phyloP scores from a whole-genome alignment of 179 eudicot genomes.

The Amaranthus tricolor region DNA sequence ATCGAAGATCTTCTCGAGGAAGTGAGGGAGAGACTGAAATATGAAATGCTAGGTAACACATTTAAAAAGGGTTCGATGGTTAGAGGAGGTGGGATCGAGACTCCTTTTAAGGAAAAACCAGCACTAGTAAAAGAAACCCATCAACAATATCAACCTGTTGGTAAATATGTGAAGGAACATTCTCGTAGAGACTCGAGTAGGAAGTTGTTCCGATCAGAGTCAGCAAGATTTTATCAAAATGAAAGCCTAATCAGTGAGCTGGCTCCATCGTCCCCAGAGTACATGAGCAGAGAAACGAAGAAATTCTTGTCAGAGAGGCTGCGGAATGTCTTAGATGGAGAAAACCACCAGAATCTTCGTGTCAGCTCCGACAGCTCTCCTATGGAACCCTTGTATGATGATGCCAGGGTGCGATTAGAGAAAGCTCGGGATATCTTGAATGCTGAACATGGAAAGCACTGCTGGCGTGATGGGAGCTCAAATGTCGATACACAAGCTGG shows the following conservation, averaged over 20 bases:
- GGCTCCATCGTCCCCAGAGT: slow-evolving; percentile 63
- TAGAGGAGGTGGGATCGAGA: slow-evolving; percentile 86
- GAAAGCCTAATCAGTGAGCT: slow-evolving; percentile 49
- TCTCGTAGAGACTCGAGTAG: slow-evolving; percentile 44
- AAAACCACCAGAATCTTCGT: slow-evolving; percentile 28
- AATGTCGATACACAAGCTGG: slow-evolving; percentile 41
- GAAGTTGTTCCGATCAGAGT: slow-evolving; percentile 69
- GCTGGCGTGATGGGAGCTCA: slow-evolving; percentile 35
- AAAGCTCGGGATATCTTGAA: slow-evolving; percentile 41
- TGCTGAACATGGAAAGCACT: slow-evolving; percentile 33
- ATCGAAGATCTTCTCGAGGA: slow-evolving; percentile 95
- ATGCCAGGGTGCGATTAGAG: slow-evolving; percentile 39
- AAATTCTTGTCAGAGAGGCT: slow-evolving; percentile 58
- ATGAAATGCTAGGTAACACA: slow-evolving; percentile 64
- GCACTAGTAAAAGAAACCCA: slow-evolving; percentile 48
- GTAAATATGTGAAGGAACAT: slow-evolving; percentile 53
- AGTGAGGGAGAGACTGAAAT: slow-evolving; percentile 78
- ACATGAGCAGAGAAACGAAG: slow-evolving; percentile 48
- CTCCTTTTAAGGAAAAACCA: slow-evolving; percentile 71
- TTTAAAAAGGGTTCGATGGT: slow-evolving; percentile 41
- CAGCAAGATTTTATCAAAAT: slow-evolving; percentile 68
- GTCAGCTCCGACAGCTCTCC: slow-evolving; percentile 31
- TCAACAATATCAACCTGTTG: slow-evolving; percentile 41
- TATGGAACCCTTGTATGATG: slow-evolving; percentile 34
- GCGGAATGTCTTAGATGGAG: slow-evolving; percentile 54